phyloP scores from a whole-genome alignment of 2,329 filamentous ascomycete species.

The Penicillium sp. region DNA sequence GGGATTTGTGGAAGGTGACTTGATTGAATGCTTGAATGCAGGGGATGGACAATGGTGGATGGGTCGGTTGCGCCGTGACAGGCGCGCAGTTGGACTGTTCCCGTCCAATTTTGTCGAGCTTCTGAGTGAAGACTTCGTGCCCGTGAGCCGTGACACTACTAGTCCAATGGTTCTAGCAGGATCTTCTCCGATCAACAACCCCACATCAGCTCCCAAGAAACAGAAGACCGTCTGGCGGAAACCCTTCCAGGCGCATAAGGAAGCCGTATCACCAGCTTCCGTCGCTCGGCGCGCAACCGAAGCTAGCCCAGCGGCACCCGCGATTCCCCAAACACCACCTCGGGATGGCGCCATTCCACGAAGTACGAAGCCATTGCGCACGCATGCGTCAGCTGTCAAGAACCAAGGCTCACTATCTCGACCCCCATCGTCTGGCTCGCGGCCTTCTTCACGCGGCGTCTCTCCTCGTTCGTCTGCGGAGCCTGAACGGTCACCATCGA shows the following conservation, averaged over 20 bases:
- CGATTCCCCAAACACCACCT: conserved; percentile 39
- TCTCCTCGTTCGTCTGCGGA: conserved; percentile 30
- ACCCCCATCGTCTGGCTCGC: conserved; percentile 34
- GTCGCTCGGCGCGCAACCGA: conserved; percentile 32
- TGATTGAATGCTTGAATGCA: conserved; percentile 97
- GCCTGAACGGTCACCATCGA: conserved; percentile 21
- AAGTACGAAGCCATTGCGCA: conserved; percentile 36
- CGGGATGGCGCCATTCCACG: conserved; percentile 36
- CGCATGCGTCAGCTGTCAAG: conserved; percentile 41
- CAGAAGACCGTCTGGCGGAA: conserved; percentile 61
- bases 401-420: conserved; percentile 38
- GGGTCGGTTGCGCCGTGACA: conserved; percentile 83
- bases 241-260: conserved; percentile 64
- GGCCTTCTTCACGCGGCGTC: conserved; percentile 28
- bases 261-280: conserved; percentile 44
- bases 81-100: conserved; percentile 86
- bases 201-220: conserved; percentile 56
- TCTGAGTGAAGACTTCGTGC: conserved; percentile 79
- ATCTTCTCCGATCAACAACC: conserved; percentile 45
- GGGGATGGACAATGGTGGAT: conserved; percentile 99
- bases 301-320: conserved; percentile 39
- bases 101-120: conserved; percentile 97
- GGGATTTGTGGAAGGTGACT: conserved; percentile 93
- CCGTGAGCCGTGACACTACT: conserved; percentile 52
- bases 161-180: conserved; percentile 57